Conservation (phyloP, 2,329 filamentous ascomycete genomes). For the Pseudopyricularia cyperi region DNA sequence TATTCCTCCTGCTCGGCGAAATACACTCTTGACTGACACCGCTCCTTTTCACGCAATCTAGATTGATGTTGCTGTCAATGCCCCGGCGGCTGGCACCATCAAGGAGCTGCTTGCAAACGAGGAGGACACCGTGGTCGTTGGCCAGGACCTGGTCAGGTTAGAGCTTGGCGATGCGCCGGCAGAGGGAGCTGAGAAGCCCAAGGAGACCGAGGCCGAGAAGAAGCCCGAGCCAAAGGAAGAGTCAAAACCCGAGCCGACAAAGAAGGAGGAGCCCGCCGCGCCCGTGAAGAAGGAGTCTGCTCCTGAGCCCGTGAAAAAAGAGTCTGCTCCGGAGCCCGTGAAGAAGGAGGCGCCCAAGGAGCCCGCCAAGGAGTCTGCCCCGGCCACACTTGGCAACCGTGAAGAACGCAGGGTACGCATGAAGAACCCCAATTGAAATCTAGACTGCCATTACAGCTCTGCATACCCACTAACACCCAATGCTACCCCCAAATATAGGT, state of each 20-base stretch:
- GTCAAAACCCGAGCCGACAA: slow-evolving; percentile 20
- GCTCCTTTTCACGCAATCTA: slow-evolving; percentile 18
- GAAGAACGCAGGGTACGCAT: slow-evolving; percentile 73
- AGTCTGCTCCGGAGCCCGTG: too few relatives aligned
- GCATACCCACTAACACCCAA: not conserved
- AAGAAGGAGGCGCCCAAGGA: slow-evolving; percentile 14
- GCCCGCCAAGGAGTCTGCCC: slow-evolving; percentile 22
- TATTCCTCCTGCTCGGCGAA: not conserved
- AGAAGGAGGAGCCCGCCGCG: slow-evolving; percentile 18
- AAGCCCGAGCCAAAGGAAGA: slow-evolving; percentile 29
- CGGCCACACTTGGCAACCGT: slow-evolving; percentile 51
- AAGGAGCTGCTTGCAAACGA: slow-evolving; percentile 86
- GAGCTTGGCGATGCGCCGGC: slow-evolving; percentile 60
- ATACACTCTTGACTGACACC: not conserved
- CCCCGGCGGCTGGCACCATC: slow-evolving; percentile 78
- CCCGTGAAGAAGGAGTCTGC: slow-evolving; percentile 19
- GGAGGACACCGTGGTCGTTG: slow-evolving; percentile 90
- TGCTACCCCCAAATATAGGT: slow-evolving; percentile 41
- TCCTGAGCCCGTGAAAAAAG: slow-evolving; percentile 10
- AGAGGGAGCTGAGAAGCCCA: slow-evolving; percentile 15
- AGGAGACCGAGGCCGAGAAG: slow-evolving; percentile 5
- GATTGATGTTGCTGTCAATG: slow-evolving; percentile 97
- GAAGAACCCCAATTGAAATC: not conserved
- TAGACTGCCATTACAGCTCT: not conserved
- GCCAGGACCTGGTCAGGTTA: slow-evolving; percentile 78